Percentiles rank a stretch among this genome's conserved stretches.
phyloP scores from a whole-genome alignment of 192 early-diverging fungal genomes.

The Endogone sp. region DNA sequence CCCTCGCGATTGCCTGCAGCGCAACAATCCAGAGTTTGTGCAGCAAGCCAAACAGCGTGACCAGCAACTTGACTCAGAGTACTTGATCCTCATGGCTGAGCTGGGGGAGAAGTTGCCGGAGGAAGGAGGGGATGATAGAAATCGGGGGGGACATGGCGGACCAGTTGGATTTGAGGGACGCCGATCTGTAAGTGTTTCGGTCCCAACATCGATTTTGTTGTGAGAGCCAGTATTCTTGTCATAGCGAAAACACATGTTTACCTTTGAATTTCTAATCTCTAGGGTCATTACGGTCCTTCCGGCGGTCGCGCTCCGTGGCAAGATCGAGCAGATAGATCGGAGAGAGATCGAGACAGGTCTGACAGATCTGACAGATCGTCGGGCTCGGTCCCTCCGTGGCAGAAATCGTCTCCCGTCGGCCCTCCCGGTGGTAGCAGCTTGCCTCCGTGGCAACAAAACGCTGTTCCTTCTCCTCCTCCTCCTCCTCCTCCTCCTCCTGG shows the following conservation, averaged over 20 bases:
- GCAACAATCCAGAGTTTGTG: slow-evolving; percentile 79
- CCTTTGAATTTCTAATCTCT: neutral
- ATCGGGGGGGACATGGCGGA: slow-evolving; percentile 6
- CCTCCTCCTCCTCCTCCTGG: slow-evolving; percentile 14
- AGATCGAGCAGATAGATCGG: neutral
- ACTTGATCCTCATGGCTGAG: slow-evolving; percentile 93
- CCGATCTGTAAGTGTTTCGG: neutral
- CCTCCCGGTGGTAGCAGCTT: slow-evolving; percentile 10
- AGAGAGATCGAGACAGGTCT: slow-evolving; percentile 1
- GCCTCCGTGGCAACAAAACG: slow-evolving; percentile 34
- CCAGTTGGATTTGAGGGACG: neutral
- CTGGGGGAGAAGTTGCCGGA: slow-evolving; percentile 61
- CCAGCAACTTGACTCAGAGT: slow-evolving; percentile 86
- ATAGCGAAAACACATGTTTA: too few relatives aligned
- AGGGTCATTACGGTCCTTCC: slow-evolving; percentile 22
- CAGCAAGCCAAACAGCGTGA: slow-evolving; percentile 73
- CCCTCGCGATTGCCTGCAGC: slow-evolving; percentile 86
- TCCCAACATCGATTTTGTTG: neutral
- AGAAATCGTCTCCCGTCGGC: slow-evolving; percentile 14
- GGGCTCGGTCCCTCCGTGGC: slow-evolving; percentile 30
- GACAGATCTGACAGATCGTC: neutral
- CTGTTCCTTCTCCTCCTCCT: neutral
- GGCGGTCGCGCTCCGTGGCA: slow-evolving; percentile 9
- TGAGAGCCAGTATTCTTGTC: neutral
- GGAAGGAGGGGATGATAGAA: slow-evolving; percentile 11